Percentiles rank a stretch among this genome's conserved stretches.
phyloP scores from a whole-genome alignment of 2,329 filamentous ascomycete species.

The Botryotinia globosa region DNA sequence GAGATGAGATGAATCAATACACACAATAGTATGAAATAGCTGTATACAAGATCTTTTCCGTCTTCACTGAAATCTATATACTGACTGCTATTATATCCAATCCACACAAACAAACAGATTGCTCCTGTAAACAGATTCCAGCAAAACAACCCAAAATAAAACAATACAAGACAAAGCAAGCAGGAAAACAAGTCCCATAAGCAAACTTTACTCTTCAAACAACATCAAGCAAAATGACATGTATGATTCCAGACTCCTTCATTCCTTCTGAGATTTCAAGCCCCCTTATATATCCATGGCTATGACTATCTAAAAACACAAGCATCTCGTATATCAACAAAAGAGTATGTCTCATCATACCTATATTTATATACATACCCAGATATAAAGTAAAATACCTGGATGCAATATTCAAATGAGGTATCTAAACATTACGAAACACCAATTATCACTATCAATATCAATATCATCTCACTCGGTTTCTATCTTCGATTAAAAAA shows the following conservation, averaged over 20 bases:
- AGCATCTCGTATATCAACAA: accelerated
- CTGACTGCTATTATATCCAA: background rate
- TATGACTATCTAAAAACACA: background rate
- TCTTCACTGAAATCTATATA: too few relatives aligned
- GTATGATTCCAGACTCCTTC: too few relatives aligned
- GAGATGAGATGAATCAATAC: background rate
- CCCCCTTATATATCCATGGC: too few relatives aligned
- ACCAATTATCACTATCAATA: background rate
- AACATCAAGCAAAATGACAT: background rate
- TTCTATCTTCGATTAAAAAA: background rate
- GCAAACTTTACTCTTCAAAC: background rate
- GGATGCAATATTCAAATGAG: too few relatives aligned
- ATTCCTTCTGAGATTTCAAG: too few relatives aligned
- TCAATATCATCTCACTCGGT: background rate
- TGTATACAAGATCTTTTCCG: too few relatives aligned
- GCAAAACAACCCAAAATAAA: background rate
- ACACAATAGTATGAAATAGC: too few relatives aligned
- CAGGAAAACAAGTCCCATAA: background rate
- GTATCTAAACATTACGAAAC: too few relatives aligned
- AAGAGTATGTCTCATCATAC: background rate
- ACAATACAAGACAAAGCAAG: background rate
- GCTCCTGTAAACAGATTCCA: background rate
- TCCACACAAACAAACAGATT: background rate
- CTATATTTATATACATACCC: background rate
- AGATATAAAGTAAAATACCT: too few relatives aligned